Base-by-base conservation (phyloP, 352 stramenopile genomes). In the Saprolegnia diclina region DNA sequence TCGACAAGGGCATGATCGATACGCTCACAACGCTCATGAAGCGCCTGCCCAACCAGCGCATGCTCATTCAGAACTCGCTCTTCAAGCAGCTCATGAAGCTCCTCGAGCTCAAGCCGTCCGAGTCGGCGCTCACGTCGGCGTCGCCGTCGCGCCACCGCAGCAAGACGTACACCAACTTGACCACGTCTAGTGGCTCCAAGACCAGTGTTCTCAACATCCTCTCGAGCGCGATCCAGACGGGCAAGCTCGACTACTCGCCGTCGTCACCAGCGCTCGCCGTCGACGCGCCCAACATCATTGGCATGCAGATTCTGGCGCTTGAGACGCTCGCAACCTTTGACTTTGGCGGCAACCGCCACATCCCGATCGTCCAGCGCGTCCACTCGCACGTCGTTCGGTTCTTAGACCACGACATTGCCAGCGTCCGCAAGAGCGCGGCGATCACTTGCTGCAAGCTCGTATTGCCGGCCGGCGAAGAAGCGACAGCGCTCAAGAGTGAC, bases 301-400 rank as follows among this genome's bases (percentile, higher is more conserved):
- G 77, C 22, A 92, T 92, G 85, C 87, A 95, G 71, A 79, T 82
- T 6, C 82, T 95, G 13, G 87, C 87, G 37, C 73, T 95, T 18
- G 87, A 95, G 65, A 95, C 87, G 37, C 74, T 95, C 7, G 84
- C 85, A 6, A 91, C 87, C 35, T 95, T 95, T 67, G 85, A 95
- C 55, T 95, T 95, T 55, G 81, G 90, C 42, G 85, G 85, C 21
- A 95, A 91, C 56, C 84, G 85, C 19, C 76, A 88, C 29, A 92
- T 95, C 44, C 87, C 87, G 11, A 87, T 95, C 74, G 88, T 95
- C 81, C 83, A 91, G 61, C 92, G 92, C 73, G 85, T 95, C 46
- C 87, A 95, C 55, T 83, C 92, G 71, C 90, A 81, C 5, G 87
- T 95, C 24, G 87, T 93, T 4, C 93, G 91, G 50, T 95, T 94